Evolutionary conservation across 306 rosid species (phyloP).

Genomic region (Benincasa hispida): DNA sequence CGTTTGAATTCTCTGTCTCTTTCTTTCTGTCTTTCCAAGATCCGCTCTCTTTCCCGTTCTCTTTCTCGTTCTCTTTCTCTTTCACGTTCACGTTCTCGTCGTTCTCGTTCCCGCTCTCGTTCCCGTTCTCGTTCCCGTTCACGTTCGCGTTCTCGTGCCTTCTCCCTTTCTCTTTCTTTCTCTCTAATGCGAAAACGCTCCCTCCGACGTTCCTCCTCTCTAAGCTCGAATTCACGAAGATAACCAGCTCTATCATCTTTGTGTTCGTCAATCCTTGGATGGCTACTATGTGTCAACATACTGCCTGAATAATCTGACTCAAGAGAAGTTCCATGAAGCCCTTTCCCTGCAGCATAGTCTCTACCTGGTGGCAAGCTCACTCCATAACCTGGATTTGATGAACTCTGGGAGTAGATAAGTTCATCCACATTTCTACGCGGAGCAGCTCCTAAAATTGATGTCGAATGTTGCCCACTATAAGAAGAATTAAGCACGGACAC

Average conservation of each 20-base stretch:
- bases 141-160: constrained; percentile 64
- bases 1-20: constrained; percentile 89
- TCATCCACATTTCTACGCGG: constrained; percentile 83
- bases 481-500: constrained; percentile 69
- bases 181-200: constrained; percentile 89
- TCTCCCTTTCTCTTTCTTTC: constrained; percentile 79
- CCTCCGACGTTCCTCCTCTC: constrained; percentile 91
- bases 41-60: constrained; percentile 61
- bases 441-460: constrained; percentile 93
- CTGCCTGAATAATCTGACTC: constrained; percentile 60
- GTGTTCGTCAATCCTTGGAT: constrained; percentile 45
- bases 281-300: constrained; percentile 41
- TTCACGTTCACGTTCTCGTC: constrained; percentile 43
- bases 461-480: constrained; percentile 68
- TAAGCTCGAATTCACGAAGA: constrained; percentile 80
- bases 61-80: constrained; percentile 45
- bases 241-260: constrained; percentile 89
- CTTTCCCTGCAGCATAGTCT: constrained; percentile 90
- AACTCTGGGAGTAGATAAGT: constrained; percentile 59
- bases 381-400: constrained; percentile 96
- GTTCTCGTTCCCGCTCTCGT: constrained; percentile 21
- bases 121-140: constrained; percentile 82
- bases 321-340: constrained; percentile 57
- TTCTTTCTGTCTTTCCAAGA: constrained; percentile 75
- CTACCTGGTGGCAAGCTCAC: constrained; percentile 98